Percentiles rank a stretch among this genome's conserved stretches.
Conservation (phyloP, 768 basidiomycete genomes). For the Favolaschia claudopus region DNA sequence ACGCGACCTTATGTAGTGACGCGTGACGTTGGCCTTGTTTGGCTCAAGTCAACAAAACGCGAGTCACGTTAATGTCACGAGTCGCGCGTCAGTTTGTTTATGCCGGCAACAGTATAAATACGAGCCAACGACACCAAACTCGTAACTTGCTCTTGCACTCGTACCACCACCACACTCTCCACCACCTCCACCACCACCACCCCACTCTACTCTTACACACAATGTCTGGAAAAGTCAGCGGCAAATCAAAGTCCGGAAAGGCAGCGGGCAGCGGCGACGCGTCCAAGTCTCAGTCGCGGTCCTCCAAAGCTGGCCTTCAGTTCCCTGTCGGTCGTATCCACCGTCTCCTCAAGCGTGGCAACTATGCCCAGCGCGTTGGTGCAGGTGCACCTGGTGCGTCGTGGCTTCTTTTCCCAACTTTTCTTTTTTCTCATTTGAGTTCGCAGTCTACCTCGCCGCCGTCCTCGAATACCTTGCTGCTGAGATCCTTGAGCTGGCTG, state of each 20-base stretch:
- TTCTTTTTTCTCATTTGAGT: neutral
- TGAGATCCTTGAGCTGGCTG: constrained; percentile 86
- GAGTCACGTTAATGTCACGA: constrained; percentile 48
- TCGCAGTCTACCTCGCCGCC: constrained; percentile 78
- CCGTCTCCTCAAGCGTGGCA: constrained; percentile 78
- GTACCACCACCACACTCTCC: constrained; percentile 4
- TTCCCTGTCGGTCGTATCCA: constrained; percentile 88
- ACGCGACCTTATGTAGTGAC: constrained; percentile 48
- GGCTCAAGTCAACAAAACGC: constrained; percentile 34
- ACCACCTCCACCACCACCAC: constrained; percentile 11
- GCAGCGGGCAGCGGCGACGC: constrained; percentile 43
- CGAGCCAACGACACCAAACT: constrained; percentile 5
- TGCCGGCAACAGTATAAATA: constrained; percentile 38
- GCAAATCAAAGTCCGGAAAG: constrained; percentile 44
- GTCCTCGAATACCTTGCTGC: constrained; percentile 87
- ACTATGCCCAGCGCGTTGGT: constrained; percentile 82
- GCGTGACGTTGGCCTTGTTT: constrained; percentile 59
- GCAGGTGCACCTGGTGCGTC: constrained; percentile 73
- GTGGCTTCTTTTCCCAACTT: neutral
- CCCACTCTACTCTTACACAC: constrained; percentile 7
- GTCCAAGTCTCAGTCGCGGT: constrained; percentile 65
- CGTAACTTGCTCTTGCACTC: neutral
- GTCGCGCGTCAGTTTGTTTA: constrained; percentile 17
- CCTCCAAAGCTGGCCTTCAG: constrained; percentile 69
- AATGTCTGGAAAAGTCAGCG: constrained; percentile 48